These are phyloP conservation scores for Ophiosphaerella korrae DNA, from an alignment of 2,329 filamentous ascomycete species.

Conservation along the genomic window DNA sequence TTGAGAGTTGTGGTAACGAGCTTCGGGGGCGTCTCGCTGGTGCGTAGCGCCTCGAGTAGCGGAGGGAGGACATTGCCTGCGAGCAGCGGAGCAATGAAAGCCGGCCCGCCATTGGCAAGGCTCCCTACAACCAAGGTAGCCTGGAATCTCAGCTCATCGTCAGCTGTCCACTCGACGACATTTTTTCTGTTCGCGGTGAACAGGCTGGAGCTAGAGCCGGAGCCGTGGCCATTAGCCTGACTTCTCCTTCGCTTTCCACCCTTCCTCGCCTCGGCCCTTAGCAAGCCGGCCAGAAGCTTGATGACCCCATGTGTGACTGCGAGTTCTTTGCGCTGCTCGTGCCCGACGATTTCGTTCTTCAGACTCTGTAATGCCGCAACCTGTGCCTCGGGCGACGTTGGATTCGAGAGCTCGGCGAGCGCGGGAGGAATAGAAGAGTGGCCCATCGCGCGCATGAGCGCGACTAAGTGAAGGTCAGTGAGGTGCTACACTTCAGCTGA, in stretches of 20 bases:
- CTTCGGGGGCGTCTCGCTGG: slow-evolving; percentile 65
- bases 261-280: slow-evolving; percentile 53
- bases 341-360: slow-evolving; percentile 89
- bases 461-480: neutral
- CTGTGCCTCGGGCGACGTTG: slow-evolving; percentile 47
- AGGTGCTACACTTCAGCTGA: slow-evolving; percentile 10
- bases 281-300: slow-evolving; percentile 61
- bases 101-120: slow-evolving; percentile 80
- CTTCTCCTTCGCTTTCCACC: slow-evolving; percentile 55
- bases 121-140: slow-evolving; percentile 84
- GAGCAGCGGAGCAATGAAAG: slow-evolving; percentile 77
- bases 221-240: slow-evolving; percentile 28
- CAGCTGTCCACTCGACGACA: slow-evolving; percentile 57
- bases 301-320: slow-evolving; percentile 75
- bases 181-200: slow-evolving; percentile 10
- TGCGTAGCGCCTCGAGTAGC: slow-evolving; percentile 73
- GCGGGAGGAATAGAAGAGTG: slow-evolving; percentile 43
- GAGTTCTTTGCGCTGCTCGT: slow-evolving; percentile 82
- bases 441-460: slow-evolving; percentile 33
- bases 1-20: slow-evolving; percentile 76
- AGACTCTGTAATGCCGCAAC: slow-evolving; percentile 68
- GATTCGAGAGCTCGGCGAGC: slow-evolving; percentile 46
- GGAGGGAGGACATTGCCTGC: slow-evolving; percentile 69
- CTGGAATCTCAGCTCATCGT: slow-evolving; percentile 74
- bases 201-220: slow-evolving; percentile 10